Evolutionary conservation across 1,284 basidiomycete species (phyloP).

Genomic region (Ceratobasidium theobromae): DNA sequence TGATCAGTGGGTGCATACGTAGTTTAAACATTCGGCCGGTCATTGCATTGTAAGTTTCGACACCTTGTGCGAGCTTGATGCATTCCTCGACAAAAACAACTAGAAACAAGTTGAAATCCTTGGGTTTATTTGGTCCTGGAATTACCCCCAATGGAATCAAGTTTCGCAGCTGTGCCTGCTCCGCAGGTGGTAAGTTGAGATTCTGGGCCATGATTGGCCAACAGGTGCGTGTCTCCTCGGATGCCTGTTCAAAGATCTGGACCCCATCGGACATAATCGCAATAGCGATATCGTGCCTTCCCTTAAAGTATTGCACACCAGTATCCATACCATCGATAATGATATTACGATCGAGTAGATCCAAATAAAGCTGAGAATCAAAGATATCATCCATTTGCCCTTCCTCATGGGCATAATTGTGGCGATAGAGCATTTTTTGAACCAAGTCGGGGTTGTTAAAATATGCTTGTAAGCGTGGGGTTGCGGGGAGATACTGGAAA

Average conservation of each 20-base stretch:
- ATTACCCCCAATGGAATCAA: constrained; percentile 48
- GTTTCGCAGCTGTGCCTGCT: constrained; percentile 42
- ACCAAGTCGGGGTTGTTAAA: constrained; percentile 35
- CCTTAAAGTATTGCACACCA: constrained; percentile 40
- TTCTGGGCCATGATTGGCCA: constrained; percentile 51
- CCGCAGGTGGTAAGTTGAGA: constrained; percentile 48
- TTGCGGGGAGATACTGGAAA: constrained; percentile 35
- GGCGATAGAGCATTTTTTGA: constrained; percentile 38
- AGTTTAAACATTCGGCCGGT: constrained; percentile 42
- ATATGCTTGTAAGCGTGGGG: constrained; percentile 8
- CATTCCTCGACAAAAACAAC: constrained; percentile 48
- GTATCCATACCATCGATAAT: constrained; percentile 12
- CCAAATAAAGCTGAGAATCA: constrained; percentile 18
- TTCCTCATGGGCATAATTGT: constrained; percentile 24
- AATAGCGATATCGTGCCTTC: constrained; percentile 42
- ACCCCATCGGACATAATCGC: constrained; percentile 46
- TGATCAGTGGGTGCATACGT: constrained; percentile 47
- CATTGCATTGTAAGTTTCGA: constrained; percentile 44
- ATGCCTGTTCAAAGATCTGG: constrained; percentile 44
- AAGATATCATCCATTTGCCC: constrained; percentile 38
- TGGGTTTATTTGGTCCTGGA: constrained; percentile 50
- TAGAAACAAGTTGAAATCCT: constrained; percentile 49
- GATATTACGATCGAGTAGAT: constrained; percentile 5
- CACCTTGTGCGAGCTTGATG: constrained; percentile 44
- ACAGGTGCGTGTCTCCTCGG: constrained; percentile 37